phyloP scores from a whole-genome alignment of 805 yeast genomes.

The Brettanomyces sp. region DNA sequence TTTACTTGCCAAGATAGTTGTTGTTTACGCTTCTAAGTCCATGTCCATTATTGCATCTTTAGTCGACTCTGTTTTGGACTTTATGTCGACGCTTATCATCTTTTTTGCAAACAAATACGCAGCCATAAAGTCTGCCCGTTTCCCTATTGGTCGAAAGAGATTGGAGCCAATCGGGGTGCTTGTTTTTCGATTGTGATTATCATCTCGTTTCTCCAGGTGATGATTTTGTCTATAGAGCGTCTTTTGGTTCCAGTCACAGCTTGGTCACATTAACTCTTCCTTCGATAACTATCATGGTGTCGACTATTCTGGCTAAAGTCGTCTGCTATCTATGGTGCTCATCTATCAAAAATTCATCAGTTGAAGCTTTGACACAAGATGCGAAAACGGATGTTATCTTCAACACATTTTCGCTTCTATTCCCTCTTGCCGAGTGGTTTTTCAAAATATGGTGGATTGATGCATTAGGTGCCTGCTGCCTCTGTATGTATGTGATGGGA shows the following conservation, averaged over 20 bases:
- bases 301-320: slow-evolving; percentile 52
- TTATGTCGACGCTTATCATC: slow-evolving; percentile 66
- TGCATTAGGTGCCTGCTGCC: slow-evolving; percentile 59
- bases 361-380: slow-evolving; percentile 75
- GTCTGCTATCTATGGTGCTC: slow-evolving; percentile 59
- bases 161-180: slow-evolving; percentile 74
- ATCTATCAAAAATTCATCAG: slow-evolving; percentile 50
- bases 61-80: slow-evolving; percentile 67
- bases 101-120: slow-evolving; percentile 49
- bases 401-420: slow-evolving; percentile 59
- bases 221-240: slow-evolving; percentile 47
- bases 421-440: slow-evolving; percentile 54
- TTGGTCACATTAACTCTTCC: slow-evolving; percentile 39
- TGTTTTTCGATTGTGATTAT: slow-evolving; percentile 66
- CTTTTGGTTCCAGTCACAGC: slow-evolving; percentile 30
- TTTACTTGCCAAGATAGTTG: slow-evolving; percentile 50
- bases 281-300: slow-evolving; percentile 50
- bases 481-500: slow-evolving; percentile 51
- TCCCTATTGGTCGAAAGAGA: slow-evolving; percentile 66
- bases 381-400: slow-evolving; percentile 72
- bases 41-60: slow-evolving; percentile 72
- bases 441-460: slow-evolving; percentile 61
- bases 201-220: slow-evolving; percentile 63
- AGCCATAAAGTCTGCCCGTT: slow-evolving; percentile 25
- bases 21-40: slow-evolving; percentile 56